A percentile compares a stretch with the other conserved stretches of the same genome.
Conservation (phyloP, 2,329 filamentous ascomycete species). For the Knoxdaviesia capensis region DNA sequence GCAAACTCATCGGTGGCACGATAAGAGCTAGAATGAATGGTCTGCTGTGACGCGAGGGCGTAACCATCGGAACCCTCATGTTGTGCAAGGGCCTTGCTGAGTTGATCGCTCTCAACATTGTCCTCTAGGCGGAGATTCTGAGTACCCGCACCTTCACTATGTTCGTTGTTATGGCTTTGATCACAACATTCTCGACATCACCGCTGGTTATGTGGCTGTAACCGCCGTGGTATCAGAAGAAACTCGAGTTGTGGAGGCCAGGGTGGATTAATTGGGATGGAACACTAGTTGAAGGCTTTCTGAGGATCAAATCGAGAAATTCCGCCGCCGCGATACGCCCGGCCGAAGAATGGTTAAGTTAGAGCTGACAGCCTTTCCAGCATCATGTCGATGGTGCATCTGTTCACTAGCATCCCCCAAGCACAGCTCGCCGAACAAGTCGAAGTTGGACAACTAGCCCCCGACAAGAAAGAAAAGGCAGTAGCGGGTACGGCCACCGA, state of each 20-base stretch:
- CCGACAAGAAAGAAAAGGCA: constrained; percentile 5
- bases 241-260: constrained; percentile 39
- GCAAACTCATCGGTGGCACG: constrained; percentile 69
- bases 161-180: constrained; percentile 81
- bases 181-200: constrained; percentile 71
- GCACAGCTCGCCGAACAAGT: constrained; percentile 11
- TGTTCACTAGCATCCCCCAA: constrained; percentile 38
- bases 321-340: constrained; percentile 15
- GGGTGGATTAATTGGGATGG: constrained; percentile 76
- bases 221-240: constrained; percentile 38
- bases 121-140: constrained; percentile 63
- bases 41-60: constrained; percentile 75
- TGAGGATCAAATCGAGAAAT: no score
- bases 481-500: background rate
- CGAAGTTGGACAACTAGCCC: constrained; percentile 5
- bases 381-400: constrained; percentile 61
- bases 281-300: no score
- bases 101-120: constrained; percentile 75
- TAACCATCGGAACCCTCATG: constrained; percentile 80
- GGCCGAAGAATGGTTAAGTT: constrained; percentile 60
- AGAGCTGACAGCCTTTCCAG: constrained; percentile 70
- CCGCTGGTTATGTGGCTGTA: constrained; percentile 57
- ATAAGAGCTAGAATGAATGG: constrained; percentile 57
- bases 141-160: constrained; percentile 74
- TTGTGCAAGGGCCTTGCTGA: constrained; percentile 93